Conservation (phyloP, 1,284 basidiomycete genomes). For the Cerrena zonata region DNA sequence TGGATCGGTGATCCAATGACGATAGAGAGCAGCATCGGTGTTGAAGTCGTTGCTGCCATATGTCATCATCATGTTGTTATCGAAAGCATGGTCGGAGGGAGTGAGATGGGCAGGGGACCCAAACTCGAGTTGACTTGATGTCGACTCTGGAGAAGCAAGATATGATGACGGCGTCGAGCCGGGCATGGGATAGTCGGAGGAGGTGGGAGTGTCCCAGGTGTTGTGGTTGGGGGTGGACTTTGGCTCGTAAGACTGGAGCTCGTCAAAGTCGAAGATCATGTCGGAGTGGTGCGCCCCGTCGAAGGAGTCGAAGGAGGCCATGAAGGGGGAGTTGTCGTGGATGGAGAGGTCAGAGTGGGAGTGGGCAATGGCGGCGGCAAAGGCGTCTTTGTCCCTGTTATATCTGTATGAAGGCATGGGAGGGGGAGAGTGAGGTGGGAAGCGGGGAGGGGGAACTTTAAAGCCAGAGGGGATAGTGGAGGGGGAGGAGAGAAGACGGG, state of each 20-base stretch:
- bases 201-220: slow-evolving; percentile 3
- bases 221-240: slow-evolving; percentile 20
- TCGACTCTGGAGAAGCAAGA: slow-evolving; percentile 32
- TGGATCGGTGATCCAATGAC: slow-evolving; percentile 51
- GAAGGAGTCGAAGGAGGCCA: slow-evolving; percentile 29
- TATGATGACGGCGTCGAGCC: slow-evolving; percentile 21
- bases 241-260: slow-evolving; percentile 33
- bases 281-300: slow-evolving; percentile 40
- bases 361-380: slow-evolving; percentile 25
- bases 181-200: slow-evolving; percentile 25
- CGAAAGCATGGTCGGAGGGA: slow-evolving; percentile 19
- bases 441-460: slow-evolving; percentile 10
- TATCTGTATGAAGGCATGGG: slow-evolving; percentile 30
- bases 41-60: slow-evolving; percentile 33
- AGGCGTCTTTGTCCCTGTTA: slow-evolving; percentile 23
- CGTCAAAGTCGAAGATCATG: slow-evolving; percentile 68
- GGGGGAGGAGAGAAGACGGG: neutral
- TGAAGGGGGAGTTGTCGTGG: slow-evolving; percentile 37
- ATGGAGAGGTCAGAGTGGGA: slow-evolving; percentile 33
- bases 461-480: neutral
- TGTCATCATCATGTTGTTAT: slow-evolving; percentile 21
- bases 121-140: slow-evolving; percentile 26
- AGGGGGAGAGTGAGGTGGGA: slow-evolving; percentile 16
- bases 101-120: slow-evolving; percentile 18
- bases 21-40: slow-evolving; percentile 9